Percentiles rank a stretch among this genome's conserved stretches.
Evolutionary conservation across 805 yeast species (phyloP).

Genomic region (Schwanniomyces sp.): DNA sequence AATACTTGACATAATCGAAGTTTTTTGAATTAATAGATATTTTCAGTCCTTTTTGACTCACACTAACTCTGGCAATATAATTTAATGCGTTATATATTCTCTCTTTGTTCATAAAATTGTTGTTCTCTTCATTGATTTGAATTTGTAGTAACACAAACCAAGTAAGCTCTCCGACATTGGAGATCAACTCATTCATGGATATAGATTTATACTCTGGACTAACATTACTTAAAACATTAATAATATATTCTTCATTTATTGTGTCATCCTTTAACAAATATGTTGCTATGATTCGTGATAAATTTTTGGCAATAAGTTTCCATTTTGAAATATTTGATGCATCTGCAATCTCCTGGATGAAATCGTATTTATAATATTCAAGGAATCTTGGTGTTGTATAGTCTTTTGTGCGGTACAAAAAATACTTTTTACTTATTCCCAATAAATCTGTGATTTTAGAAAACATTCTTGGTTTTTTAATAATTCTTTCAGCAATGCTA

Average conservation of each 20-base stretch:
- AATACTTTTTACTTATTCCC: constrained; percentile 58
- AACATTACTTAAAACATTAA: constrained; percentile 52
- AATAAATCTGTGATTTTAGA: constrained; percentile 62
- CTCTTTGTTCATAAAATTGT: constrained; percentile 26
- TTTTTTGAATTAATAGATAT: constrained; percentile 4
- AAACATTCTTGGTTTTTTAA: constrained; percentile 58
- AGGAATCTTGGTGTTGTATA: constrained; percentile 78
- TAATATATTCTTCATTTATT: constrained; percentile 50
- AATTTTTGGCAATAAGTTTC: constrained; percentile 47
- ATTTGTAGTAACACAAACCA: constrained; percentile 35
- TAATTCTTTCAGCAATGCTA: constrained; percentile 61
- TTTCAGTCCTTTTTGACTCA: constrained; percentile 14
- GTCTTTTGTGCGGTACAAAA: constrained; percentile 66
- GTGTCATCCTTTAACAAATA: constrained; percentile 51
- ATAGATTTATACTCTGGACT: constrained; percentile 45
- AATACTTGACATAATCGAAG: constrained; percentile 25
- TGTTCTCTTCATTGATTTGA: constrained; percentile 27
- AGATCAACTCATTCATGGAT: constrained; percentile 31
- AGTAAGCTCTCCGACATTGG: constrained; percentile 38
- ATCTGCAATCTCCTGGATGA: constrained; percentile 61
- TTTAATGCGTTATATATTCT: constrained; percentile 45
- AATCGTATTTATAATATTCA: constrained; percentile 62
- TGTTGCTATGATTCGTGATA: constrained; percentile 57
- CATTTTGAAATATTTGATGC: constrained; percentile 46
- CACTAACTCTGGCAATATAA: constrained; percentile 32